phyloP scores from a whole-genome alignment of 768 basidiomycete species.

The Kwoniella sp. region DNA sequence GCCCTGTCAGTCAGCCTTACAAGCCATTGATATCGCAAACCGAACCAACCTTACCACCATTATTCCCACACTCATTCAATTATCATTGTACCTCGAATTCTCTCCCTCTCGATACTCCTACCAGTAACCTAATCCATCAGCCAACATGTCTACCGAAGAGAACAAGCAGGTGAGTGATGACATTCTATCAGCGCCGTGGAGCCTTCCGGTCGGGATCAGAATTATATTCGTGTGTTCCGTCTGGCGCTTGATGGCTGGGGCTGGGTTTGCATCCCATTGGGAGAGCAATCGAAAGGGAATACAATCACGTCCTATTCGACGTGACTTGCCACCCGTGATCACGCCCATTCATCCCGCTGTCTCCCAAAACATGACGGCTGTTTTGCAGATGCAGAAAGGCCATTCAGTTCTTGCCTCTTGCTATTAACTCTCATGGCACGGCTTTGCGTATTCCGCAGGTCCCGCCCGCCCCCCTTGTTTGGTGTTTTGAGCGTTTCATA shows the following conservation, averaged over 20 bases:
- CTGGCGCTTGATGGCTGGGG: too few relatives aligned
- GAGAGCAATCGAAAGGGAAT: too few relatives aligned
- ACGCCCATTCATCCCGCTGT: not conserved
- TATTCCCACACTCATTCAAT: conserved; percentile 20
- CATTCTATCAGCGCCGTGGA: not conserved
- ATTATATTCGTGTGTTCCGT: not conserved
- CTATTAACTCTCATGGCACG: not conserved
- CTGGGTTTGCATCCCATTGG: too few relatives aligned
- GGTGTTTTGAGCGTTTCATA: conserved; percentile 6
- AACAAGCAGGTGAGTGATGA: conserved; percentile 22
- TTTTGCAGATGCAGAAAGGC: not conserved
- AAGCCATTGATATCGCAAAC: not conserved
- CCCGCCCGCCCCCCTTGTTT: not conserved
- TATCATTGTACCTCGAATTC: not conserved
- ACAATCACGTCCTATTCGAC: not conserved
- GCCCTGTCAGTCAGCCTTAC: not conserved
- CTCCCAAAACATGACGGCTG: not conserved
- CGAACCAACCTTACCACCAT: not conserved
- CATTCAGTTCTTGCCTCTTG: not conserved
- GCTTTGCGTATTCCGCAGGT: not conserved
- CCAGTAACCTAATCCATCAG: conserved; percentile 3
- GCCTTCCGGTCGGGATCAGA: not conserved
- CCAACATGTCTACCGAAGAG: conserved; percentile 26
- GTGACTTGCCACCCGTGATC: not conserved
- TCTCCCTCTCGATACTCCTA: not conserved